Conservation (phyloP, 192 early-diverging fungal genomes). For the Entomortierella beljakovae region DNA sequence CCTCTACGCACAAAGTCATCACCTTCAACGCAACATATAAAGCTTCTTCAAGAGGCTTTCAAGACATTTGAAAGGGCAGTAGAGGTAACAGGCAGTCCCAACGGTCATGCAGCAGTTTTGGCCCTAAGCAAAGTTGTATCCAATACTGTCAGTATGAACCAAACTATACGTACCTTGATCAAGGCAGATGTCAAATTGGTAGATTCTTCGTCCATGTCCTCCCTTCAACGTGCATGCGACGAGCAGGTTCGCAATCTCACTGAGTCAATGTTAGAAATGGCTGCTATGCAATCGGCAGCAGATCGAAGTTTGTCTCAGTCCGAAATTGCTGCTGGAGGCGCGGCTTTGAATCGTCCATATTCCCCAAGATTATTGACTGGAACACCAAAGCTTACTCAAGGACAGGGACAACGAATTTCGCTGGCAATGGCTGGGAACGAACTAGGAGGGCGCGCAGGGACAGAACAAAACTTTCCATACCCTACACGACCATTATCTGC, state of each 20-base stretch:
- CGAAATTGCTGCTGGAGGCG: conserved; percentile 7
- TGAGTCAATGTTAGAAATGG: conserved; percentile 21
- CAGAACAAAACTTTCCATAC: conserved; percentile 1
- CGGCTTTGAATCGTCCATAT: conserved; percentile 7
- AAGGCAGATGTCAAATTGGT: conserved; percentile 40
- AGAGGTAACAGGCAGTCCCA: neutral
- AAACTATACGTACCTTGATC: conserved; percentile 36
- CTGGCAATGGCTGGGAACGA: conserved; percentile 28
- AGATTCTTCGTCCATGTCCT: conserved; percentile 38
- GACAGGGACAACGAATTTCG: conserved; percentile 22
- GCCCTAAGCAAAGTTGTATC: conserved; percentile 31
- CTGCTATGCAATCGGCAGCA: neutral
- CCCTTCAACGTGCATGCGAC: conserved; percentile 33
- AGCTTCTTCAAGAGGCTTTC: conserved; percentile 30
- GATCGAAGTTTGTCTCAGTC: conserved; percentile 1
- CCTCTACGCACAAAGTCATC: neutral
- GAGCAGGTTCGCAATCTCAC: conserved; percentile 49
- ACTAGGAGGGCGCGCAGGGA: conserved; percentile 7
- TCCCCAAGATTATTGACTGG: conserved; percentile 24
- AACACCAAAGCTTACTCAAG: conserved; percentile 13
- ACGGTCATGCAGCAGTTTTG: neutral
- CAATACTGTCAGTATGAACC: conserved; percentile 39
- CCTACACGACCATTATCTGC: conserved; percentile 15
- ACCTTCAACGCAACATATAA: conserved; percentile 20
- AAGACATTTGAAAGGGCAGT: conserved; percentile 37